Conservation (phyloP, 2,329 filamentous ascomycete species). For the Chaetomium globosum region DNA sequence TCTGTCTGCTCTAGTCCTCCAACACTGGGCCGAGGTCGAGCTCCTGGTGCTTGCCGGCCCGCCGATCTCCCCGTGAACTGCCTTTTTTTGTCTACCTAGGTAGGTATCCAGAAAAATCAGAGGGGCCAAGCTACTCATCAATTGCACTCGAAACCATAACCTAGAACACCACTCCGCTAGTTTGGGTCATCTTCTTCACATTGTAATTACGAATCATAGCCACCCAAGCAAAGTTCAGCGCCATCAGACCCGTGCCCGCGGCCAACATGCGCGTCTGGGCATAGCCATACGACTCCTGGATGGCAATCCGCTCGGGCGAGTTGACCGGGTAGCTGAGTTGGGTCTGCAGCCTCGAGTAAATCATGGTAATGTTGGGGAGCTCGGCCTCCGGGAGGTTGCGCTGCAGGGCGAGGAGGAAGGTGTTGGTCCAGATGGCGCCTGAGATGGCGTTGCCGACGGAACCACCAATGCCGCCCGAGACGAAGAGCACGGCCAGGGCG, state of each 20-base stretch:
- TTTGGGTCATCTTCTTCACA: not conserved
- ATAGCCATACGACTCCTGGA: conserved; percentile 53
- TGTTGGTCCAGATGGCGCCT: not conserved
- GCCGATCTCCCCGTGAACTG: too few relatives aligned
- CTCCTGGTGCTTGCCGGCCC: too few relatives aligned
- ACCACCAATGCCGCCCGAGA: not conserved
- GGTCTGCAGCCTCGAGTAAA: not conserved
- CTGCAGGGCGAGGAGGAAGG: not conserved
- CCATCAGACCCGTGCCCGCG: conserved; percentile 42
- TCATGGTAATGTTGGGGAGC: not conserved
- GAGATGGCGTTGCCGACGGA: not conserved
- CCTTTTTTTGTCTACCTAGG: too few relatives aligned
- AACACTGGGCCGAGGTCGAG: too few relatives aligned
- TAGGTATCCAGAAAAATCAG: too few relatives aligned
- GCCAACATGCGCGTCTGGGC: conserved; percentile 53
- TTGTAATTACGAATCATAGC: conserved; percentile 42
- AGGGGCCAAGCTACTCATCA: too few relatives aligned
- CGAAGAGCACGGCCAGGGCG: not conserved
- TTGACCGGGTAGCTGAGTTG: not conserved
- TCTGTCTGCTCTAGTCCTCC: too few relatives aligned
- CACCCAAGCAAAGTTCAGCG: conserved; percentile 43
- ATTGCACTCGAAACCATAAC: not conserved
- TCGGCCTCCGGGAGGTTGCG: not conserved
- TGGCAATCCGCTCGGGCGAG: not conserved
- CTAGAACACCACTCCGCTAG: not conserved